Percentiles rank a stretch among this genome's conserved stretches.
Conservation (phyloP, 176 grass and related monocot species). For the Avena insularis region DNA sequence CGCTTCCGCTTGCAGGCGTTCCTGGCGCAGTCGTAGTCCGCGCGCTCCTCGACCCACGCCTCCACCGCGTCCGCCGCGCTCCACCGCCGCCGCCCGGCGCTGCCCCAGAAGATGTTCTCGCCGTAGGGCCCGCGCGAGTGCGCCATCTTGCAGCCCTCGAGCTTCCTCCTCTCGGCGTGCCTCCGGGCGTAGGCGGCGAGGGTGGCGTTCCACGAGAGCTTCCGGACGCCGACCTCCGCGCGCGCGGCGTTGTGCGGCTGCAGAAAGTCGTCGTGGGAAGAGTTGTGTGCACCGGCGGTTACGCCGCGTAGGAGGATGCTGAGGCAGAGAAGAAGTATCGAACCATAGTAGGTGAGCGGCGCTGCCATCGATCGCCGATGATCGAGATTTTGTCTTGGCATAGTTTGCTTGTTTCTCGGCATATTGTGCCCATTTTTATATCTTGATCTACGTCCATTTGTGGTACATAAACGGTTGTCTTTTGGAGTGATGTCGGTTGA, state of each 20-base stretch:
- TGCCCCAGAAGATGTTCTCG: neutral
- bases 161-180: neutral
- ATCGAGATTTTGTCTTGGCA: neutral
- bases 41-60: neutral
- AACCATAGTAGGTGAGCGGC: neutral
- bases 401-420: neutral
- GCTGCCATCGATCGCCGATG: neutral
- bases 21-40: neutral
- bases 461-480: neutral
- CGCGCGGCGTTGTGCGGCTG: neutral
- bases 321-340: neutral
- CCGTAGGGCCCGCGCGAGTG: neutral
- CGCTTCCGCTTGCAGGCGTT: neutral
- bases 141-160: neutral
- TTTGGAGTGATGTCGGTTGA: neutral
- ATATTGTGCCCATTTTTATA: neutral
- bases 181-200: neutral
- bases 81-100: constrained; percentile 8
- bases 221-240: neutral
- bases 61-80: neutral
- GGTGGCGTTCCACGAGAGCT: neutral
- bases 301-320: neutral
- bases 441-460: neutral
- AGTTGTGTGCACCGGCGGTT: neutral
- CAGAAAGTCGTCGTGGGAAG: neutral